These are phyloP conservation scores for Alternaria postmessia DNA, from an alignment of 2,329 filamentous ascomycete species.

Conservation along the genomic window DNA sequence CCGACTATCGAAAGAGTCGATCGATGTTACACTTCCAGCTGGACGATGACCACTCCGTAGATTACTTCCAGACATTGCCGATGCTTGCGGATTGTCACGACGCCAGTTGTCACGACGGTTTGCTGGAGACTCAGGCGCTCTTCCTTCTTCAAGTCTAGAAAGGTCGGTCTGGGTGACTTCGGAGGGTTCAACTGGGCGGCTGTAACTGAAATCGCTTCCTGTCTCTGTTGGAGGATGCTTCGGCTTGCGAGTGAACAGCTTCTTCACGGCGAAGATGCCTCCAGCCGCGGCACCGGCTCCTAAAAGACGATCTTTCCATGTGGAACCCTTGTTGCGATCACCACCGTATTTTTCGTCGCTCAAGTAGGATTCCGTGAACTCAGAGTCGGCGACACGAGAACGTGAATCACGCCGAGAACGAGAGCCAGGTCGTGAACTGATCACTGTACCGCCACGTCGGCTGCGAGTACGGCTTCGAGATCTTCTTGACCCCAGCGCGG, in stretches of 20 bases:
- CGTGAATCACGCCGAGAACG: constrained; percentile 41
- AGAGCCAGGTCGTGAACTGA: constrained; percentile 48
- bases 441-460: constrained; percentile 35
- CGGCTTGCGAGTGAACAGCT: constrained; percentile 66
- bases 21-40: constrained; percentile 48
- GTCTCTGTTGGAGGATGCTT: constrained; percentile 55
- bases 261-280: constrained; percentile 56
- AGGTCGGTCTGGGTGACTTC: constrained; percentile 59
- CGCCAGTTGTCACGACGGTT: constrained; percentile 46
- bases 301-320: constrained; percentile 57
- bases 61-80: constrained; percentile 58
- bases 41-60: constrained; percentile 40
- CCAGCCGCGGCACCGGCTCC: constrained; percentile 54
- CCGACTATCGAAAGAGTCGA: constrained; percentile 53
- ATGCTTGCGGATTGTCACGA: constrained; percentile 47
- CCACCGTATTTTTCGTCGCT: constrained; percentile 55
- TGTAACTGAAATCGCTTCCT: constrained; percentile 62
- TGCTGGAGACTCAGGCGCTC: constrained; percentile 58
- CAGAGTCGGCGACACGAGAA: constrained; percentile 33
- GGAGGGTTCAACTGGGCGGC: constrained; percentile 58
- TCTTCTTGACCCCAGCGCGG: constrained; percentile 56
- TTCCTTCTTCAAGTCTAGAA: constrained; percentile 62
- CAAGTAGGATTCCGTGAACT: constrained; percentile 45
- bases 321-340: constrained; percentile 39
- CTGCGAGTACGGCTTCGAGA: constrained; percentile 52